These are phyloP conservation scores for Cladorrhinum sp. DNA, from an alignment of 2,329 filamentous ascomycete species.

Conservation along the genomic window DNA sequence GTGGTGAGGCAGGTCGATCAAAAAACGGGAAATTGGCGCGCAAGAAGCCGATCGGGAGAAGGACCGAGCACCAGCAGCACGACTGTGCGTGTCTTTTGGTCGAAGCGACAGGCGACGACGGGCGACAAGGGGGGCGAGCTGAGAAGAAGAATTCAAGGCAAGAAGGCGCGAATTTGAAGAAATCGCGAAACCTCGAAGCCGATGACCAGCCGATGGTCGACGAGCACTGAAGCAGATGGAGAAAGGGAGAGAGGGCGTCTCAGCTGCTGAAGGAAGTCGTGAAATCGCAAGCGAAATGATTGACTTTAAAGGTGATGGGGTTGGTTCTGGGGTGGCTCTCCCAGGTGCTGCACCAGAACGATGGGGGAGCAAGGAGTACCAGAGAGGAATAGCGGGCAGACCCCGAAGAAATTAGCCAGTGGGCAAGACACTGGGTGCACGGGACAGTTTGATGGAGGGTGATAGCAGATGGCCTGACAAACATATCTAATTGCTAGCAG, in stretches of 20 bases:
- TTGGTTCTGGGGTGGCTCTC: conserved; percentile 33
- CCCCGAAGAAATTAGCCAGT: conserved; percentile 42
- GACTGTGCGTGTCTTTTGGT: conserved; percentile 22
- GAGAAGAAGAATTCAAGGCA: conserved; percentile 19
- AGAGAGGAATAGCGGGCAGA: conserved; percentile 42
- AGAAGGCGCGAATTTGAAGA: conserved; percentile 23
- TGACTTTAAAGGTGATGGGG: conserved; percentile 44
- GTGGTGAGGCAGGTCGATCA: conserved; percentile 18
- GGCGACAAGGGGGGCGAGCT: neutral
- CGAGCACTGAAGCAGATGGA: conserved; percentile 21
- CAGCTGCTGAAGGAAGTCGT: conserved; percentile 45
- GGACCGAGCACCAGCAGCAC: conserved; percentile 19
- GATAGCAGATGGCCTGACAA: conserved; percentile 27
- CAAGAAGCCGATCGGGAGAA: conserved; percentile 20
- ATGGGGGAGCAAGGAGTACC: conserved; percentile 23
- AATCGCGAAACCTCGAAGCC: conserved; percentile 17
- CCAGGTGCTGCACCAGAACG: conserved; percentile 20
- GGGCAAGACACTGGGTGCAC: conserved; percentile 16
- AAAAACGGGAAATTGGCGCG: conserved; percentile 27
- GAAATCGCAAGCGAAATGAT: conserved; percentile 53
- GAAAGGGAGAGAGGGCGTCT: conserved; percentile 36
- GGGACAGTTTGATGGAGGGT: conserved; percentile 25
- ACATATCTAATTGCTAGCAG: conserved; percentile 17
- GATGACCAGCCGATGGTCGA: conserved; percentile 24
- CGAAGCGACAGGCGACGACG: conserved; percentile 15